Conservation (phyloP, 1,284 basidiomycete species). For the Pseudozyma hubeiensis region DNA sequence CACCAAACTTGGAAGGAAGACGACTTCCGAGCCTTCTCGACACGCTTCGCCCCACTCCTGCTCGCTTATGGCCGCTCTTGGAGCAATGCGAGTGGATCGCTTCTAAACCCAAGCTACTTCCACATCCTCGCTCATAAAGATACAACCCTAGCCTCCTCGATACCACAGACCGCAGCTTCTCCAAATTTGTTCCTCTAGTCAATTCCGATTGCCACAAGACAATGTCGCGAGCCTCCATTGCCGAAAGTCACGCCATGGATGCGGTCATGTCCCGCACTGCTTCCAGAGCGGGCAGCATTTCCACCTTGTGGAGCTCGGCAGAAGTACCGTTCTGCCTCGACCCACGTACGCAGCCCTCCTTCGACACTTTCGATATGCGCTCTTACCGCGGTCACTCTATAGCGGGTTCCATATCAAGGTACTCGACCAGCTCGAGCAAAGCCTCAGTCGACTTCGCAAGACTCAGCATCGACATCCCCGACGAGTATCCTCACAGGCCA, state of each 20-base stretch:
- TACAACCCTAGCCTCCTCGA: background rate
- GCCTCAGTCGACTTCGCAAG: conserved; percentile 34
- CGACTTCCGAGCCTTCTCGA: too few relatives aligned
- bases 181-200: too few relatives aligned
- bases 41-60: too few relatives aligned
- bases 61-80: too few relatives aligned
- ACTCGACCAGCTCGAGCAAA: conserved; percentile 27
- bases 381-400: conserved; percentile 5
- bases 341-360: conserved; percentile 18
- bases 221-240: conserved; percentile 18
- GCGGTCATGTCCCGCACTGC: conserved; percentile 27
- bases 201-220: background rate
- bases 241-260: conserved; percentile 27
- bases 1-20: too few relatives aligned
- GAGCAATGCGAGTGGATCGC: too few relatives aligned
- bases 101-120: too few relatives aligned
- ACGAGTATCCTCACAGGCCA: conserved; percentile 38
- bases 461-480: conserved; percentile 43
- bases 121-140: background rate
- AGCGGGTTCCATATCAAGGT: conserved; percentile 18
- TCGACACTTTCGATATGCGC: conserved; percentile 5
- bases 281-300: conserved; percentile 51
- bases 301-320: conserved; percentile 60
- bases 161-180: too few relatives aligned
- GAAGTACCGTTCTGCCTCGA: conserved; percentile 61